Evolutionary conservation across 2,329 filamentous ascomycete species (phyloP).

Genomic region (Colletotrichum eleusines): DNA sequence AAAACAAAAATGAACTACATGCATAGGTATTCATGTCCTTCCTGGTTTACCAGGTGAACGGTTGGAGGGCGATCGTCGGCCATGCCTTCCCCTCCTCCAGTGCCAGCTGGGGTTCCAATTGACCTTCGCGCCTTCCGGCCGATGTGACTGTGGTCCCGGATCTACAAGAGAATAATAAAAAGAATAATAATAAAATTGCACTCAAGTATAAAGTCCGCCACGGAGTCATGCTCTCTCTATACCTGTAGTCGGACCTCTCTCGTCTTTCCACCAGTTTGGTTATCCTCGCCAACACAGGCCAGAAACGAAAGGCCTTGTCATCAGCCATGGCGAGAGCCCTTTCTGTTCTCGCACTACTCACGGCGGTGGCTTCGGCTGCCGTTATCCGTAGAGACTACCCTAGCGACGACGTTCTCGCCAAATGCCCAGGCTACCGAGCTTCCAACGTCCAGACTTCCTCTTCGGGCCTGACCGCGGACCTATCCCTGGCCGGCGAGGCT

Average conservation of each 20-base stretch:
- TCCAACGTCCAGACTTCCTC: conserved; percentile 67
- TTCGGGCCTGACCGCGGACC: conserved; percentile 65
- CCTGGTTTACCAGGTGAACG: conserved; percentile 23
- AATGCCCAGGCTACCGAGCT: conserved; percentile 60
- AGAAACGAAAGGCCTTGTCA: conserved; percentile 9
- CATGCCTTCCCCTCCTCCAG: not conserved
- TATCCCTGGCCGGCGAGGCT: conserved; percentile 44
- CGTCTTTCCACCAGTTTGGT: not conserved
- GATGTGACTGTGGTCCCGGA: conserved; percentile 22
- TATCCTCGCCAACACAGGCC: conserved; percentile 7
- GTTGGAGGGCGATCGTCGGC: conserved; percentile 23
- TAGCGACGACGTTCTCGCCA: conserved; percentile 32
- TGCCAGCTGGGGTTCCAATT: conserved; percentile 11
- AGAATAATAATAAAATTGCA: not conserved
- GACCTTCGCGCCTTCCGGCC: not conserved
- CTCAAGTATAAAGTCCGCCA: conserved; percentile 24
- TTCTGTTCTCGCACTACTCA: conserved; percentile 29
- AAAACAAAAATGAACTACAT: conserved; percentile 7
- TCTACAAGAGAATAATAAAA: conserved; percentile 7
- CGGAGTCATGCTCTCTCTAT: conserved; percentile 4
- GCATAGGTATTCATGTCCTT: not conserved
- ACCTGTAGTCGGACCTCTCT: not conserved
- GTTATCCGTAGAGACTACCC: conserved; percentile 36
- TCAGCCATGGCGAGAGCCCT: conserved; percentile 28
- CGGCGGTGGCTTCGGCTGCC: conserved; percentile 27